Percentiles rank a stretch among this genome's conserved stretches.
phyloP scores from a whole-genome alignment of 2,329 filamentous ascomycete species.

The Fonsecaea pedrosoi region DNA sequence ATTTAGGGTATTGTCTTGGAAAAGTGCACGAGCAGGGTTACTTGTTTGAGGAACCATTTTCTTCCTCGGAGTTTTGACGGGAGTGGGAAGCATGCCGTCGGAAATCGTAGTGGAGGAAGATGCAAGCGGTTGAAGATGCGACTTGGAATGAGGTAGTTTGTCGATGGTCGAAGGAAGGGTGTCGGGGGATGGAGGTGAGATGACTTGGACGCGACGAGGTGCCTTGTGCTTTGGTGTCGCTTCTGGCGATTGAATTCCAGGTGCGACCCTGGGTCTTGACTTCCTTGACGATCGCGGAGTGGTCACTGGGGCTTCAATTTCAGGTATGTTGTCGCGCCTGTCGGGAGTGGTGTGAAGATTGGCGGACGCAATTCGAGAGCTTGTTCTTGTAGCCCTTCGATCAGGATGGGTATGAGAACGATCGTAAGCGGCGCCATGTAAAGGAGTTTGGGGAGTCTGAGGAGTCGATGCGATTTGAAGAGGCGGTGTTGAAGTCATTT shows the following conservation, averaged over 20 bases:
- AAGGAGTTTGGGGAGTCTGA: conserved; percentile 53
- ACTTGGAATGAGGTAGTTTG: conserved; percentile 38
- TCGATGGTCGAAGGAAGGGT: conserved; percentile 28
- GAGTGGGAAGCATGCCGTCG: conserved; percentile 63
- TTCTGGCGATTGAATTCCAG: conserved; percentile 35
- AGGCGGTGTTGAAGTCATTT: conserved; percentile 56
- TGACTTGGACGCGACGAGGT: conserved; percentile 34
- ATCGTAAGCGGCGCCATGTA: conserved; percentile 55
- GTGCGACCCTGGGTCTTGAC: conserved; percentile 10
- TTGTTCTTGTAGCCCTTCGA: conserved; percentile 29
- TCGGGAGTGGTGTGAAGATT: conserved; percentile 29
- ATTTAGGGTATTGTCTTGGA: conserved; percentile 55
- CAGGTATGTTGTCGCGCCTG: conserved; percentile 15
- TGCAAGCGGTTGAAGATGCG: conserved; percentile 38
- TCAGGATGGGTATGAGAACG: conserved; percentile 19
- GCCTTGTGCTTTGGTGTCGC: conserved; percentile 37
- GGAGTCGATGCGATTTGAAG: conserved; percentile 39
- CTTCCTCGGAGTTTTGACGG: conserved; percentile 67
- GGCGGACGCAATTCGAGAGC: conserved; percentile 27
- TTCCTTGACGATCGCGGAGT: conserved; percentile 32
- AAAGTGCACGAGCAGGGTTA: conserved; percentile 61
- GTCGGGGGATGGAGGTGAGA: conserved; percentile 36
- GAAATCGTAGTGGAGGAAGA: conserved; percentile 44
- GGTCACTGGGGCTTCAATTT: conserved; percentile 15
- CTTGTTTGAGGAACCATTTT: conserved; percentile 55